Evolutionary conservation across 73 alveolate genomes (phyloP), one percentile per base, ranked within the genome.

Genomic region (Durusdinium trenchii): DNA sequence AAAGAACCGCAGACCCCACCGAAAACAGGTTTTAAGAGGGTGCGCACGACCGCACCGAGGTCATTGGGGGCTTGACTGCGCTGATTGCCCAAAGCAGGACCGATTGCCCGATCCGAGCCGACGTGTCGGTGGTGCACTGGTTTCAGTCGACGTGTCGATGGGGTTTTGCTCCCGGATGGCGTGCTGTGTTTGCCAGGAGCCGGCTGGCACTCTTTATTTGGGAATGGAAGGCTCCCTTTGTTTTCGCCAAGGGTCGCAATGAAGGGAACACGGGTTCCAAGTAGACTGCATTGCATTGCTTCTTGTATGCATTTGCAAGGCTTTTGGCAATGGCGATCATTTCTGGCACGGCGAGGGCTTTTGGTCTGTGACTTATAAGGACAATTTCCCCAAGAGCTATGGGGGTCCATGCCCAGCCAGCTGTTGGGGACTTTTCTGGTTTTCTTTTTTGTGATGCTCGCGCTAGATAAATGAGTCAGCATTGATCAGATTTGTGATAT

Each of bases 321-420:
- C 95, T 50, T 87, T 87, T 45, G 95, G 95, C 32, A 61, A 87
- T 40, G 95, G 85, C 30, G 95, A 87, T 28, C 95, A 87, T 50
- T 87, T 54, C 95, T 87, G 95, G 95, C 95, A 87, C 36, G 95
- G 95, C 36, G 95, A 87, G 47, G 95, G 95, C 48, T 87, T 60
- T n/a, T 87, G 95, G 95, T 87, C 95, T 10, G 95, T 87, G 51
- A 87, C 76, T 16, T 87, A 87, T 50, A 50, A 87, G 95, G 95
- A 60, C n/a, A 5, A 38, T n/a, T n/a, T n/a, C n/a, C n/a, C n/a
- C n/a, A n/a, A n/a, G n/a, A n/a, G n/a, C n/a, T n/a, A n/a, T n/a
- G n/a, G n/a, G n/a, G n/a, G n/a, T n/a, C n/a, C n/a, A n/a, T n/a
- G n/a, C n/a, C n/a, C n/a, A n/a, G n/a, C n/a, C n/a, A n/a, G n/a